Percentiles rank a stretch among this genome's conserved stretches.
phyloP scores from a whole-genome alignment of 2,329 filamentous ascomycete genomes.

The Microcera coccophila region DNA sequence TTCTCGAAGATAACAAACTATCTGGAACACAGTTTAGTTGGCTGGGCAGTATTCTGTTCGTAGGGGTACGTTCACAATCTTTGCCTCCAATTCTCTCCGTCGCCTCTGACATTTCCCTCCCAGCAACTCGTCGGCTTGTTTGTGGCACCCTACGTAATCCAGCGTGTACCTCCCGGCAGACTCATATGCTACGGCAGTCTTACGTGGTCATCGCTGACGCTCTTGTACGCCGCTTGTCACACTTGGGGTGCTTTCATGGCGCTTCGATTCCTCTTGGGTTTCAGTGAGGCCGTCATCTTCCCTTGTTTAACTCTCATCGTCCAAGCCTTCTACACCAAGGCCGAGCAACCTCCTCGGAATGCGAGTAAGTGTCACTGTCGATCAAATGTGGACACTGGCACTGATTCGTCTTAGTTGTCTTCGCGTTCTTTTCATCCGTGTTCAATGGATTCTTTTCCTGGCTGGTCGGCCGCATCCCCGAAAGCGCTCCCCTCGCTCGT shows the following conservation, averaged over 20 bases:
- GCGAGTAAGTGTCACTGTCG: slow-evolving; percentile 8
- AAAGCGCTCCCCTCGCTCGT: slow-evolving; percentile 17
- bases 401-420: slow-evolving; percentile 6
- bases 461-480: slow-evolving; percentile 31
- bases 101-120: not conserved
- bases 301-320: slow-evolving; percentile 12
- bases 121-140: slow-evolving; percentile 1
- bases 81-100: not conserved
- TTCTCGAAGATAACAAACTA: slow-evolving; percentile 15
- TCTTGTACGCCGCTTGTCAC: slow-evolving; percentile 12
- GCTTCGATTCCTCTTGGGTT: slow-evolving; percentile 15
- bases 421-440: slow-evolving; percentile 16
- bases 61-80: slow-evolving; percentile 11
- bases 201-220: slow-evolving; percentile 11
- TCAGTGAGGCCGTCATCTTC: slow-evolving; percentile 13
- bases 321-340: slow-evolving; percentile 10
- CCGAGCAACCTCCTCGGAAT: slow-evolving; percentile 15
- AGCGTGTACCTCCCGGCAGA: slow-evolving; percentile 13
- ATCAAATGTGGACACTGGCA: not conserved
- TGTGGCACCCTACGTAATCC: slow-evolving; percentile 9
- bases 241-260: slow-evolving; percentile 14
- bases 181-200: slow-evolving; percentile 9
- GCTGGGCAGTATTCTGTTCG: slow-evolving; percentile 17
- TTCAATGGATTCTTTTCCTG: slow-evolving; percentile 32
- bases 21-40: slow-evolving; percentile 18